Evolutionary conservation across 139 green algal genomes (phyloP), one percentile per base, ranked within the genome.

Genomic region (Coelastrella sp.): DNA sequence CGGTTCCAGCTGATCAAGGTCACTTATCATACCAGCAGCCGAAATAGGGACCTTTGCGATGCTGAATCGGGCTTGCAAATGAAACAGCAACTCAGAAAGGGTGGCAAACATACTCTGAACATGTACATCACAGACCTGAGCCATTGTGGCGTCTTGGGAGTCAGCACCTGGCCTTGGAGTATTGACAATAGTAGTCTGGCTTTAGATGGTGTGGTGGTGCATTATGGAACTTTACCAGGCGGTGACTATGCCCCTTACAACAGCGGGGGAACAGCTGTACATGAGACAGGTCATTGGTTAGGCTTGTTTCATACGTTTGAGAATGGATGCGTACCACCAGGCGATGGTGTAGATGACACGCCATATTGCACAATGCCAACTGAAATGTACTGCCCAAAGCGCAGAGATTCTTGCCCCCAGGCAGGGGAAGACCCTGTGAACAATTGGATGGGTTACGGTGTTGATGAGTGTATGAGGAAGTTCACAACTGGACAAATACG

Each of bases 391-490:
- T 77, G 68, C 38, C 68, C 68, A 19, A 23, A 4, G 15, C 43
- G 27, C 38, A 77, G 68, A 35, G 40, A 77, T 27, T 59, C 38
- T 34, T 77, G 68, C 68, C 68, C 68, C 5, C 68, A 77, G 27
- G 38, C 68, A 38, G 68, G 40, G 27, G 9, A 59, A 35, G 68
- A 77, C 40, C 68, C 38, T 13, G 45, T 77, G n/a, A 35, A 48
- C 38, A 77, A 77, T 48, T 77, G 68, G 68, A 77, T 77, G 38
- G 37, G 68, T 3, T 77, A 77, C 17, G 43, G 38, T 77, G 68
- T 77, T 37, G 68, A 77, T 32, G 27, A 30, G 7, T 77, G 68
- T 25, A 77, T 77, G 68, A 77, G 27, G 13, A 53, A n/a, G 27
- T 77, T 77, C 19, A 59, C 68, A 23, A 23, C 27, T 21, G 68